Base-by-base conservation (phyloP, 1,284 basidiomycete genomes). In the Acaromyces ingoldii region DNA sequence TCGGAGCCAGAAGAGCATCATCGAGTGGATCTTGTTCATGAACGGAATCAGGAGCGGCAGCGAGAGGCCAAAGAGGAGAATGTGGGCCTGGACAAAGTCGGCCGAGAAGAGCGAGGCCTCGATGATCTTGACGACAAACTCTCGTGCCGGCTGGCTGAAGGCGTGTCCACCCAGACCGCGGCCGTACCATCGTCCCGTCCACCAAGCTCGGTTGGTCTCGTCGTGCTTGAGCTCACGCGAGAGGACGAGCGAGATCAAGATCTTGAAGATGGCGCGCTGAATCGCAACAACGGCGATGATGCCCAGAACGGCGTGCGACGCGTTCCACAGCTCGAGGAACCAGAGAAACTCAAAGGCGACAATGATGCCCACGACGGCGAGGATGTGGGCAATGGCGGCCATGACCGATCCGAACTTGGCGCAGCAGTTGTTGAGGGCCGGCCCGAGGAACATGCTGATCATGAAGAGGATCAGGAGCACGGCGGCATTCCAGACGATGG, bases 401-500 rank as follows among this genome's bases (percentile, higher is more conserved):
- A 75, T 74, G 53, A 72, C 63, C 53, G 69, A 72, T 37, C 71
- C 72, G 25, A 75, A 75, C 58, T 74, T 72, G 51, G 60, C 67
- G 50, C 75, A 77, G 72, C 76, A 77, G 21, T 85, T 83, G 76
- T 91, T 88, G 63, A 96, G 81, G 79, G 91, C 85, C 0, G 92
- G 92, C 3, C 93, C 92, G 22, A 95, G 82, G 83, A 93, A 88
- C 57, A 97, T 78, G 53, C 91, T 92, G 62, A 91, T 78, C 63
- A 98, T 76, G 84, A 98, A 97, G 53, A 92, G 78, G 10, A 85
- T 79, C 60, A 97, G 78, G 45, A 98, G 81, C 22, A 97, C 78
- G 0, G 86, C 88, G 19, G 89, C 90, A 75, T 98, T 98, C 85
- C 85, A 96, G 3, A 93, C 90, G 67, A 98, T 86, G 1, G 93